Evolutionary conservation across 768 basidiomycete species (phyloP), one percentile per base, ranked within the genome.

Genomic region (Suillus luteus): DNA sequence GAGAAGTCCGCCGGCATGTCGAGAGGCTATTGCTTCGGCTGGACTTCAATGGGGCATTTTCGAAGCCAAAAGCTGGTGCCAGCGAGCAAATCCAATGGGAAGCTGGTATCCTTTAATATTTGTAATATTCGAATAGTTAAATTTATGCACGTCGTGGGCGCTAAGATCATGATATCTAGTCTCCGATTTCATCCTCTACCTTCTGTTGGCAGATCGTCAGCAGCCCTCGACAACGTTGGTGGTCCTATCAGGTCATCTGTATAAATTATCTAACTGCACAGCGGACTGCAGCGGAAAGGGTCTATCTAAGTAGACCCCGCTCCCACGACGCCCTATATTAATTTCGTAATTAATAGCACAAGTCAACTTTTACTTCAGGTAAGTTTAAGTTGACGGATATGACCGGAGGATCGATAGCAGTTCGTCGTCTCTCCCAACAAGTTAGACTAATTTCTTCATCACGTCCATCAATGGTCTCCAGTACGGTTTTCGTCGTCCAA

Each of bases 21-120:
- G 95, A 96, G 73, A 84, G 93, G 27, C 72, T 96, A 62, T 73
- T 96, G 48, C 79, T 96, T 38, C 84, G 92, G 44, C 77, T 96
- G 14, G 95, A 96, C 76, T 92, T 95, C 73, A 95, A 93, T 68
- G 91, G 89, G 14, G 85, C 81, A 54, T 86, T 92, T 66, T 91
- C 91, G 17, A 84, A 79, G 38, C 80, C 81, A 14, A 75, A 76
- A 46, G 73, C 22, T 40, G 67, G 62, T 46, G 48, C 38, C 38
- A 58, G 5, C 24, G 27, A 40, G 40, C 37, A 40, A 15, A 24
- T 24, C 8, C 22, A 24, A 27, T 19, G 52, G 52, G 52, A 33
- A 33, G 31, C 5, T 54, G 11, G 19, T 35, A 24, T 37, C 22
- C n/a, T 57, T 17, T 57, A 57, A 40, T 57, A 58, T 40, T 27